phyloP scores from a whole-genome alignment of 2,329 filamentous ascomycete species.

The Aspergillus oerlinghausenensis region DNA sequence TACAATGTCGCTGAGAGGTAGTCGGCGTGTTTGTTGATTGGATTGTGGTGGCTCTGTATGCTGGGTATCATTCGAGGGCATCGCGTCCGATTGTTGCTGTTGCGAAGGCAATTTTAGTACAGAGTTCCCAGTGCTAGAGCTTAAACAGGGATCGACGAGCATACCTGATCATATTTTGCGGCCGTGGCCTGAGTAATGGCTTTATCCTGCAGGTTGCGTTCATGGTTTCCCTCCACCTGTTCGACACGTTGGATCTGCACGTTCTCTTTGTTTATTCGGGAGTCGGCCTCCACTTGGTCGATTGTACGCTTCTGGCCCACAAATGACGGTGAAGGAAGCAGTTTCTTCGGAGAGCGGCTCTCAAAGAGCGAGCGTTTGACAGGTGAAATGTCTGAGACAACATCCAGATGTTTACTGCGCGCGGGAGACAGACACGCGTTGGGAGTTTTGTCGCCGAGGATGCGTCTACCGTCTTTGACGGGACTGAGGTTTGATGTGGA shows the following conservation, averaged over 20 bases:
- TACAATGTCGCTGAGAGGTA: constrained; percentile 10
- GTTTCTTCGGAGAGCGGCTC: constrained; percentile 23
- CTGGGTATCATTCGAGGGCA: constrained; percentile 7
- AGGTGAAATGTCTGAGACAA: constrained; percentile 17
- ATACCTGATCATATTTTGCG: constrained; percentile 17
- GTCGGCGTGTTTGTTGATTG: constrained; percentile 12
- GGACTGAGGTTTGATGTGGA: constrained; percentile 28
- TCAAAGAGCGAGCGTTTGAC: constrained; percentile 25
- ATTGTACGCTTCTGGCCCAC: constrained; percentile 39
- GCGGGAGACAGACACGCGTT: constrained; percentile 39
- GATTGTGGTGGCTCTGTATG: constrained; percentile 12
- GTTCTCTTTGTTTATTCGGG: constrained; percentile 18
- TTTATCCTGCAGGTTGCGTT: constrained; percentile 5
- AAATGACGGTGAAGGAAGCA: constrained; percentile 30
- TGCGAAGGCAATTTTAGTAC: not conserved
- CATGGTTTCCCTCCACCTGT: constrained; percentile 1
- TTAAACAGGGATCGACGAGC: not conserved
- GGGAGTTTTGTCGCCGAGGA: constrained; percentile 38
- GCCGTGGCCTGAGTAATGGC: constrained; percentile 12
- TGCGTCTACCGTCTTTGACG: constrained; percentile 34
- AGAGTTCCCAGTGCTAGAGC: not conserved
- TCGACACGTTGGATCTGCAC: constrained; percentile 9
- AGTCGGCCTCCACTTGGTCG: constrained; percentile 34
- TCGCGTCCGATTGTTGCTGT: constrained; percentile 16
- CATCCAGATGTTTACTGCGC: constrained; percentile 13